Percentiles rank a stretch among this genome's conserved stretches.
These are phyloP conservation scores for Solanum lignicaule DNA, from an alignment of 257 asterid species.

Conservation along the genomic window DNA sequence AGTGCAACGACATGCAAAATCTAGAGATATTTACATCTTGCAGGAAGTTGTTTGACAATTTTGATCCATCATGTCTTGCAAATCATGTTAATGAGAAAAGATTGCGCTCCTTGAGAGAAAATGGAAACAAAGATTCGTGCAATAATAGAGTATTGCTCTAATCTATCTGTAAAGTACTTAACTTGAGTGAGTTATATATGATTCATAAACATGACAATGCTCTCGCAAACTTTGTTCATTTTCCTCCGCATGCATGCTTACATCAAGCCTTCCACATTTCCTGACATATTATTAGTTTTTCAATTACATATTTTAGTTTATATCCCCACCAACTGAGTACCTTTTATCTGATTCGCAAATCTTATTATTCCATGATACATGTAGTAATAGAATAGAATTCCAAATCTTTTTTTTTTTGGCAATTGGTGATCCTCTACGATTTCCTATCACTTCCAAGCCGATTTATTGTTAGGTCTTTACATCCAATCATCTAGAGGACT, in stretches of 20 bases:
- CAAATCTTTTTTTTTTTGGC: neutral
- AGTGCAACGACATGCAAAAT: too few species aligned
- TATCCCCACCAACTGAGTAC: neutral
- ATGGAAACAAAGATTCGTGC: too few species aligned
- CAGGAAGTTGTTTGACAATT: too few species aligned
- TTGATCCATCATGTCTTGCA: too few species aligned
- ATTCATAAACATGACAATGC: neutral
- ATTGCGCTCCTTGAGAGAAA: too few species aligned
- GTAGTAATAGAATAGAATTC: neutral
- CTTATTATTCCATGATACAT: neutral
- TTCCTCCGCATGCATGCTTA: neutral
- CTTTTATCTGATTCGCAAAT: neutral
- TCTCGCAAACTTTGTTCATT: neutral
- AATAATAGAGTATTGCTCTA: too few species aligned
- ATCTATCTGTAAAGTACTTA: too few species aligned
- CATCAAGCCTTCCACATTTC: neutral
- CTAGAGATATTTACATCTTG: too few species aligned
- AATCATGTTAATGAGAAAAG: too few species aligned
- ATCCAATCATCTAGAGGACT: conserved; percentile 63
- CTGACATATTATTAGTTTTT: neutral
- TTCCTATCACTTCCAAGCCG: neutral
- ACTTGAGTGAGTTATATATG: too few species aligned
- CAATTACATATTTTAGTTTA: neutral
- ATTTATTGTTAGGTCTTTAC: conserved; percentile 55
- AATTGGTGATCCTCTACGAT: neutral